Conservation (phyloP, 306 rosid species). For the Trifolium subterraneum region DNA sequence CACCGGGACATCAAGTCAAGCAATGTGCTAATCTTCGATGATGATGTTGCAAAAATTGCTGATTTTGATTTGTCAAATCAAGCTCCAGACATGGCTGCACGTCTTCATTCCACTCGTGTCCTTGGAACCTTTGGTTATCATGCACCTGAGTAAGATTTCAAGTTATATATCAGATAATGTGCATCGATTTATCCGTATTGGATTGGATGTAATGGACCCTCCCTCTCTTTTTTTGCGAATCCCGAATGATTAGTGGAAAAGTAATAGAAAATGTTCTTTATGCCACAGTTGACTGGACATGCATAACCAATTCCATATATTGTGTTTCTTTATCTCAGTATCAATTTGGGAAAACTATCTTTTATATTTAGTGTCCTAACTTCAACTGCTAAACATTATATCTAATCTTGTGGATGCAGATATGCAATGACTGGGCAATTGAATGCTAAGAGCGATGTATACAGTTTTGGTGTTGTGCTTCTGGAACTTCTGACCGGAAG, state of each 20-base stretch:
- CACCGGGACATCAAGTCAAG: conserved; percentile 97
- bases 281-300: conserved; percentile 25
- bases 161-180: conserved; percentile 23
- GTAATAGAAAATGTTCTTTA: conserved; percentile 32
- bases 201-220: conserved; percentile 18
- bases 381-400: conserved; percentile 23
- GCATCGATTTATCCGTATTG: conserved; percentile 12
- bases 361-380: conserved; percentile 18
- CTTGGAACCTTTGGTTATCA: conserved; percentile 98
- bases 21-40: conserved; percentile 88
- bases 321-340: conserved; percentile 22
- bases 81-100: conserved; percentile 99
- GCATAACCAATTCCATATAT: conserved; percentile 3
- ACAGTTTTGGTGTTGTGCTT: conserved; percentile 94
- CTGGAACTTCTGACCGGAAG: conserved; percentile 93
- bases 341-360: conserved; percentile 31
- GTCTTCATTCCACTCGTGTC: conserved; percentile 96
- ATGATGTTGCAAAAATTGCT: conserved; percentile 89
- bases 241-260: conserved; percentile 30
- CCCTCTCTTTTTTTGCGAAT: background rate
- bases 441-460: conserved; percentile 94
- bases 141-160: conserved; percentile 88
- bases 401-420: conserved; percentile 59
- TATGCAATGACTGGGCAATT: conserved; percentile 97
- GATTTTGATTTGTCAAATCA: conserved; percentile 97